Percentiles rank a stretch among this genome's conserved stretches.
Conservation (phyloP, 768 basidiomycete genomes). For the Pisolithus marmoratus region DNA sequence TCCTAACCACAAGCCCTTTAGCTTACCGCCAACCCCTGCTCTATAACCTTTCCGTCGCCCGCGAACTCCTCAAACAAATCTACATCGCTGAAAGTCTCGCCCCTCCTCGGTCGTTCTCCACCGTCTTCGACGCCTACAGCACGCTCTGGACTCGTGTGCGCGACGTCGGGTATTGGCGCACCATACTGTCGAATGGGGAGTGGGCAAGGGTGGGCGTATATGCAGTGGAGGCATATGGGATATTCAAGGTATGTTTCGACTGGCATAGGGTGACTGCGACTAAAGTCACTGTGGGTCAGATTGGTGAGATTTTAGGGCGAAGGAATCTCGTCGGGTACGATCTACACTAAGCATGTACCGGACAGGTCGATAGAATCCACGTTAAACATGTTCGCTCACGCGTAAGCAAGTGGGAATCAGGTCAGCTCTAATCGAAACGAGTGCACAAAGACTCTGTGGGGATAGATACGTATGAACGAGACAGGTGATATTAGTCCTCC, state of each 20-base stretch:
- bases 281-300: conserved; percentile 32
- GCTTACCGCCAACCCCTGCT: conserved; percentile 73
- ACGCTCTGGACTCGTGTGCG: conserved; percentile 59
- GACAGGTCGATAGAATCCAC: not conserved
- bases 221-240: conserved; percentile 81
- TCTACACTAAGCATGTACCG: conserved; percentile 36
- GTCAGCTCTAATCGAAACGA: too few species aligned
- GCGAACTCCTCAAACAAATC: conserved; percentile 71
- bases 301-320: conserved; percentile 85
- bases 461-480: not conserved
- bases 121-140: conserved; percentile 54
- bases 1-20: conserved; percentile 13
- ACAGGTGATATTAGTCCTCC: conserved; percentile 47
- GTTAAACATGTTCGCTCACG: not conserved
- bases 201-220: conserved; percentile 65
- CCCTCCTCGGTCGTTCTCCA: conserved; percentile 56
- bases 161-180: conserved; percentile 56
- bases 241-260: conserved; percentile 63
- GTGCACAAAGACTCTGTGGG: not conserved
- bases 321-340: conserved; percentile 78
- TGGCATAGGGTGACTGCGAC: not conserved
- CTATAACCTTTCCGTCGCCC: conserved; percentile 74
- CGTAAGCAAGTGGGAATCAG: too few species aligned
- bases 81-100: conserved; percentile 58
- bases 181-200: conserved; percentile 56